Conservation (phyloP, 1,139 yeast genomes). For the Casaregolazyma lundiana region DNA sequence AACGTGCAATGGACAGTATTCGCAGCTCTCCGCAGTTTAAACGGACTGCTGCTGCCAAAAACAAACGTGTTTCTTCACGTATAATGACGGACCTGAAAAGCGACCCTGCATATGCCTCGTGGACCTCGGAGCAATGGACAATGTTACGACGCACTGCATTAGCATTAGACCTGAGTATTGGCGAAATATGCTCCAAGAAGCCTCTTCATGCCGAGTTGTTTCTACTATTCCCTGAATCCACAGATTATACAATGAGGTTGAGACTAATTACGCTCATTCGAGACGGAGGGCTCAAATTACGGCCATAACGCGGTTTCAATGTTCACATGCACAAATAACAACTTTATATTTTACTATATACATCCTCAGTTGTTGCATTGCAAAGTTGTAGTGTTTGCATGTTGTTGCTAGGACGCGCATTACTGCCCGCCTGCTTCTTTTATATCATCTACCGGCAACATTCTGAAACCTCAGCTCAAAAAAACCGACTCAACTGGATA, state of each 20-base stretch:
- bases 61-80: background rate
- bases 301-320: background rate
- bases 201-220: constrained; percentile 3
- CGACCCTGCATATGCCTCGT: constrained; percentile 3
- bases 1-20: constrained; percentile 7
- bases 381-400: background rate
- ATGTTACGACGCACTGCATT: constrained; percentile 3
- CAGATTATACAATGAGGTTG: constrained; percentile 5
- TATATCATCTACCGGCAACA: background rate
- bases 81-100: background rate
- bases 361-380: background rate
- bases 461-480: constrained; percentile 13
- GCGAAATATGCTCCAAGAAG: background rate
- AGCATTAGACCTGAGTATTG: background rate
- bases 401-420: background rate
- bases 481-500: constrained; percentile 22
- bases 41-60: background rate
- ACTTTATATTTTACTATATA: background rate
- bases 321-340: too few relatives aligned
- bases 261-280: constrained; percentile 3
- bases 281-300: background rate
- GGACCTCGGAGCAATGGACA: constrained; percentile 8
- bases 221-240: constrained; percentile 6
- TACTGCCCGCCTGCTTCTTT: background rate
- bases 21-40: constrained; percentile 2